Conservation (phyloP, 2,329 filamentous ascomycete genomes). For the Colletotrichum aenigma region DNA sequence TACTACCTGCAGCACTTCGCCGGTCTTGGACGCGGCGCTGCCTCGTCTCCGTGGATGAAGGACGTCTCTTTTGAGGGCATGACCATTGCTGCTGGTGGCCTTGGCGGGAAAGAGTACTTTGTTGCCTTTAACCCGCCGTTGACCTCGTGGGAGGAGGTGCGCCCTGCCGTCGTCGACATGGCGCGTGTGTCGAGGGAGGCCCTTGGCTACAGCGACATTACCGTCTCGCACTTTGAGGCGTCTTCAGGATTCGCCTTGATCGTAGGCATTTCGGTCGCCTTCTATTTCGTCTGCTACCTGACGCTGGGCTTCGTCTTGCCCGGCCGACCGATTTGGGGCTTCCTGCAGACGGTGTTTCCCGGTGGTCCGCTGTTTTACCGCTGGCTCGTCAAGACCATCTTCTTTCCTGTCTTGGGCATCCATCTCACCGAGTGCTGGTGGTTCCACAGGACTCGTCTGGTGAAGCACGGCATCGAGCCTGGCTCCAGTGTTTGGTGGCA, state of each 20-base stretch:
- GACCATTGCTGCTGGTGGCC: conserved; percentile 54
- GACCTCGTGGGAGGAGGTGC: conserved; percentile 68
- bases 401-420: conserved; percentile 63
- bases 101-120: conserved; percentile 45
- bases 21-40: conserved; percentile 57
- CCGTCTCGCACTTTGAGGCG: conserved; percentile 42
- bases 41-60: conserved; percentile 63
- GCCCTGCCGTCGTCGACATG: conserved; percentile 76
- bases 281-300: conserved; percentile 59
- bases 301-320: conserved; percentile 53
- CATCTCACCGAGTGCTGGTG: conserved; percentile 69
- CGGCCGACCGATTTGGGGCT: conserved; percentile 52
- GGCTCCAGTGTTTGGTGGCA: conserved; percentile 55
- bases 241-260: conserved; percentile 52
- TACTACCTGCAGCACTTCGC: conserved; percentile 80
- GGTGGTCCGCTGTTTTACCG: conserved; percentile 63
- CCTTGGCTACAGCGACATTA: conserved; percentile 61
- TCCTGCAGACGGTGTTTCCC: conserved; percentile 57
- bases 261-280: conserved; percentile 57
- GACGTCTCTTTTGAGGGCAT: conserved; percentile 70
- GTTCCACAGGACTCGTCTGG: conserved; percentile 53
- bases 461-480: conserved; percentile 50
- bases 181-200: conserved; percentile 56
- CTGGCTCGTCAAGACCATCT: conserved; percentile 62
- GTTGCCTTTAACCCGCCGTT: conserved; percentile 76